These are phyloP conservation scores for Calvatia gigantea DNA, from an alignment of 768 basidiomycete species.

Conservation along the genomic window DNA sequence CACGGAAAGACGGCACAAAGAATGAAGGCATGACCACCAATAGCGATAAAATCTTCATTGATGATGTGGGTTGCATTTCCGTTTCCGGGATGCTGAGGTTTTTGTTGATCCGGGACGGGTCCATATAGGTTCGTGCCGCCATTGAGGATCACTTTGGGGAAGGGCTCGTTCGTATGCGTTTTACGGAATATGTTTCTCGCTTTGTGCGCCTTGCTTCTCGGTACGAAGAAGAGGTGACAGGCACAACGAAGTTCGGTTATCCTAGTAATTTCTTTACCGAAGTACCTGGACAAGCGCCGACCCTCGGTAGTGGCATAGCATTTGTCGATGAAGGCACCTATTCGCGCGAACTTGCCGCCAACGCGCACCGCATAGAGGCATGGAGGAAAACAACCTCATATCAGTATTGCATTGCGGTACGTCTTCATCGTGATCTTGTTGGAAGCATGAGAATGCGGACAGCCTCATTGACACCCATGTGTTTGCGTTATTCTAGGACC, in stretches of 20 bases:
- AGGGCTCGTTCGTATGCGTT: conserved; percentile 78
- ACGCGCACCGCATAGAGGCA: conserved; percentile 86
- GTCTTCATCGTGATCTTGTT: conserved; percentile 1
- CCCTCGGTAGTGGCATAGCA: conserved; percentile 78
- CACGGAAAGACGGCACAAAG: conserved; percentile 59
- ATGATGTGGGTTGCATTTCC: conserved; percentile 68
- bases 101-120: conserved; percentile 5
- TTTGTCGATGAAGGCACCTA: conserved; percentile 71
- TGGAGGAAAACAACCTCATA: conserved; percentile 88
- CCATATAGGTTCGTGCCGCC: conserved; percentile 68
- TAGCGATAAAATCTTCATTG: conserved; percentile 85
- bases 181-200: conserved; percentile 83
- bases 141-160: conserved; percentile 95
- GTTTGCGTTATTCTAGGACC: conserved; percentile 51
- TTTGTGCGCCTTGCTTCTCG: conserved; percentile 88
- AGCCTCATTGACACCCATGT: conserved; percentile 6
- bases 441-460: background rate
- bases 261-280: conserved; percentile 54
- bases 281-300: conserved; percentile 36
- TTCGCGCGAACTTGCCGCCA: conserved; percentile 66
- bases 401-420: conserved; percentile 64
- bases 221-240: conserved; percentile 85
- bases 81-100: background rate
- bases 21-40: conserved; percentile 56
- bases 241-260: conserved; percentile 74